Evolutionary conservation across 2,329 filamentous ascomycete genomes (phyloP).

Genomic region (Colletotrichum kahawae): DNA sequence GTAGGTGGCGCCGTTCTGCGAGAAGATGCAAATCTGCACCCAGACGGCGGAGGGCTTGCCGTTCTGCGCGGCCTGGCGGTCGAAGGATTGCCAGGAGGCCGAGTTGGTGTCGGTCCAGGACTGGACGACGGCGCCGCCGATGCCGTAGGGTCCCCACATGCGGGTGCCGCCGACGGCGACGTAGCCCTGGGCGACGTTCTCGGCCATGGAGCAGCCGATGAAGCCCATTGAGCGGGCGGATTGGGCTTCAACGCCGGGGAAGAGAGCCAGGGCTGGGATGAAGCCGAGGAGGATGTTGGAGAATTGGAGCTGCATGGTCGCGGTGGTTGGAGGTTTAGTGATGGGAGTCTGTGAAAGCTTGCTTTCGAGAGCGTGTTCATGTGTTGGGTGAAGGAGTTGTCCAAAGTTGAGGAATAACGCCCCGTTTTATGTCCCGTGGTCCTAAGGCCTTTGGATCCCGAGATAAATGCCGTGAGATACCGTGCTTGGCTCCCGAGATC

Average conservation of each 20-base stretch:
- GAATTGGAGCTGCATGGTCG: background rate
- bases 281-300: background rate
- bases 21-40: background rate
- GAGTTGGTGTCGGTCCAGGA: background rate
- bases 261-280: background rate
- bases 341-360: rapidly evolving
- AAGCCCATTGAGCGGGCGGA: background rate
- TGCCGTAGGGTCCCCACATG: background rate
- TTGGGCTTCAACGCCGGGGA: background rate
- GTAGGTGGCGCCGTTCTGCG: background rate
- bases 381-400: background rate
- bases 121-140: background rate
- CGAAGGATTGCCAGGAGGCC: background rate
- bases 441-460: rapidly evolving
- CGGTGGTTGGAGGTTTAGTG: background rate
- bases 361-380: rapidly evolving
- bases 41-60: background rate
- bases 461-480: background rate
- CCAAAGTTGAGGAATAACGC: rapidly evolving
- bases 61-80: background rate
- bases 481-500: background rate
- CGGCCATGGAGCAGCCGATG: background rate
- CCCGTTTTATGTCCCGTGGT: background rate
- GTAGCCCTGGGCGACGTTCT: background rate
- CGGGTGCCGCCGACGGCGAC: background rate